Conservation (phyloP, 345 rosid genomes). For the Dimocarpus longan region DNA sequence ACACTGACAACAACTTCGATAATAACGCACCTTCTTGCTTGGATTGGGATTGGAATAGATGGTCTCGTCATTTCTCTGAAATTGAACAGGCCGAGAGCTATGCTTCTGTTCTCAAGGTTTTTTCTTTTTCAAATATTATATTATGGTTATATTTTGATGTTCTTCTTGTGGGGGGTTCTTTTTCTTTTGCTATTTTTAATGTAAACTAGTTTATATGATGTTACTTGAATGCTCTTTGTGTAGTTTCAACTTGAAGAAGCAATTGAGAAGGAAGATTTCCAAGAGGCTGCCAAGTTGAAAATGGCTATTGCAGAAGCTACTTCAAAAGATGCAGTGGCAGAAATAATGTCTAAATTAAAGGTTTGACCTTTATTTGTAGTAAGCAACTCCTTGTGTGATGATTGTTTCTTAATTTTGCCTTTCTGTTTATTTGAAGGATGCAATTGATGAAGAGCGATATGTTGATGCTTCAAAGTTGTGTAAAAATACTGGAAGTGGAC, state of each 20-base stretch:
- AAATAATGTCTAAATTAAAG: constrained; percentile 79
- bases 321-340: constrained; percentile 70
- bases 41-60: constrained; percentile 91
- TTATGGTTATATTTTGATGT: neutral
- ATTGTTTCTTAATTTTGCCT: constrained; percentile 21
- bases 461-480: constrained; percentile 83
- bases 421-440: constrained; percentile 48
- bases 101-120: constrained; percentile 83
- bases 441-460: constrained; percentile 80
- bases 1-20: constrained; percentile 23
- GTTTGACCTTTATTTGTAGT: constrained; percentile 33
- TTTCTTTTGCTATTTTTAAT: neutral
- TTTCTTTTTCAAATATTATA: neutral
- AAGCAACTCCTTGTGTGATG: constrained; percentile 4
- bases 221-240: neutral
- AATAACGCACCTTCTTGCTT: constrained; percentile 37
- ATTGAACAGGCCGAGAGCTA: constrained; percentile 74
- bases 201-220: neutral
- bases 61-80: constrained; percentile 87
- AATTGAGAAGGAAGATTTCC: constrained; percentile 82
- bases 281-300: constrained; percentile 83
- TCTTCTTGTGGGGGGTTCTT: neutral
- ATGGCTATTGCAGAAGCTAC: constrained; percentile 68
- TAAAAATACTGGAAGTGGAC: constrained; percentile 77
- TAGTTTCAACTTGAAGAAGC: constrained; percentile 96